A percentile compares a stretch with the other conserved stretches of the same genome.
These are phyloP conservation scores for Acer yangbiense DNA, from an alignment of 345 rosid species.

Conservation along the genomic window DNA sequence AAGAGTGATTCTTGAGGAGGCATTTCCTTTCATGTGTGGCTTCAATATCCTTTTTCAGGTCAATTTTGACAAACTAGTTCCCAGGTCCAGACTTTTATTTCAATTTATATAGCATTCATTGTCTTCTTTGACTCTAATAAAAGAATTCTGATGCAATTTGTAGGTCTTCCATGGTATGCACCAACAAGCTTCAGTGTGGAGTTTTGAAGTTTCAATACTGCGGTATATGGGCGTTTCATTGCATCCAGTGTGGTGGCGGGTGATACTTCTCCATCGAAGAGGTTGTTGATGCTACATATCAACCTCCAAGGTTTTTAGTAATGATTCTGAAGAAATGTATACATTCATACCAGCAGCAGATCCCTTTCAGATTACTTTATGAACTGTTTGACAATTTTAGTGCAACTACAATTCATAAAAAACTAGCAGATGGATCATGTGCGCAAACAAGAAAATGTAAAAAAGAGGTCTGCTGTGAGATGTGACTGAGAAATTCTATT, in stretches of 20 bases:
- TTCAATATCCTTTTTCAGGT: too few relatives aligned
- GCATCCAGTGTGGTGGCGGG: not conserved
- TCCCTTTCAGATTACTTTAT: not conserved
- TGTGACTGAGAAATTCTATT: not conserved
- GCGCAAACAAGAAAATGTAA: not conserved
- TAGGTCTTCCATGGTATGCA: not conserved
- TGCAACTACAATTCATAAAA: not conserved
- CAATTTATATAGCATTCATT: not conserved
- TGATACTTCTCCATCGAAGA: not conserved
- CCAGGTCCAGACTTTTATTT: not conserved
- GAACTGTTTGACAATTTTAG: not conserved
- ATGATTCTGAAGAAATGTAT: not conserved
- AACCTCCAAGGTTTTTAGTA: not conserved
- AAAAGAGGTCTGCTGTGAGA: not conserved
- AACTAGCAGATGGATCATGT: not conserved
- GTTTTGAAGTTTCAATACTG: not conserved
- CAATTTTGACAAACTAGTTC: not conserved
- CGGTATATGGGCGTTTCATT: not conserved
- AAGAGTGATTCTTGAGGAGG: conserved; percentile 8
- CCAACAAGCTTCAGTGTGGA: not conserved
- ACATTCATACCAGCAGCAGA: not conserved
- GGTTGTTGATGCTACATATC: not conserved
- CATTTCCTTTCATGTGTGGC: not conserved
- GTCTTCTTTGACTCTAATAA: not conserved
- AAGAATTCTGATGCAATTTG: not conserved